Evolutionary conservation across 495 filamentous ascomycete genomes (phyloP).

Genomic region (Xylaria bambusicola): DNA sequence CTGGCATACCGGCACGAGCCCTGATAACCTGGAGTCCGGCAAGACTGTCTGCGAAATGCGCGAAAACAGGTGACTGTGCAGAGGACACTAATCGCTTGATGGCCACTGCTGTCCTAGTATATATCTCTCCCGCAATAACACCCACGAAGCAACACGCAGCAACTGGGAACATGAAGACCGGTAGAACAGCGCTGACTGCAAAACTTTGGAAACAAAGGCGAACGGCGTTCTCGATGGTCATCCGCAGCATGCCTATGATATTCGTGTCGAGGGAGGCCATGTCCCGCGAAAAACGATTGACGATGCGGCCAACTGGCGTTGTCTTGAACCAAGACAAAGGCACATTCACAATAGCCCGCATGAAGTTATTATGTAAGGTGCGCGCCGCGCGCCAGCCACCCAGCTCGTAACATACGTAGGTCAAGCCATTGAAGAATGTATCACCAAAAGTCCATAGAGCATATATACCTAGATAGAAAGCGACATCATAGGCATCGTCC

Average conservation of each 20-base stretch:
- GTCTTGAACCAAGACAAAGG: conserved; percentile 59
- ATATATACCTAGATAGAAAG: conserved; percentile 43
- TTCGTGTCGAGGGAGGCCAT: conserved; percentile 44
- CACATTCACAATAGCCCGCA: conserved; percentile 49
- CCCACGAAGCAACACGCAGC: conserved; percentile 44
- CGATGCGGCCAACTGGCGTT: conserved; percentile 55
- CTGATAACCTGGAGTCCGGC: conserved; percentile 51
- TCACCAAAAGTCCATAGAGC: conserved; percentile 36
- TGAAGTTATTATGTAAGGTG: conserved; percentile 46
- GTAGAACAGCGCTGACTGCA: conserved; percentile 52
- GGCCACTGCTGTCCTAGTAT: conserved; percentile 49
- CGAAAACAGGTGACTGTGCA: conserved; percentile 51
- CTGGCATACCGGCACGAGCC: conserved; percentile 46
- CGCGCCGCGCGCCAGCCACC: conserved; percentile 50
- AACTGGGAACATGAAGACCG: conserved; percentile 50
- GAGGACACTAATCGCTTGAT: conserved; percentile 47
- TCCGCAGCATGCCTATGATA: conserved; percentile 42
- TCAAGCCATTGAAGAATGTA: conserved; percentile 32
- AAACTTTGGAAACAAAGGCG: conserved; percentile 45
- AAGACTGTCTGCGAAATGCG: conserved; percentile 53
- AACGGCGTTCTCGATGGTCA: conserved; percentile 40
- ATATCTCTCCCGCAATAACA: conserved; percentile 50
- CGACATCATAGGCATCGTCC: conserved; percentile 34
- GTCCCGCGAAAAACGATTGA: conserved; percentile 59
- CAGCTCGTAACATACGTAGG: conserved; percentile 37